Evolutionary conservation across 2,329 filamentous ascomycete genomes (phyloP), one percentile per base, ranked within the genome.

Genomic region (Xylaria sp.): DNA sequence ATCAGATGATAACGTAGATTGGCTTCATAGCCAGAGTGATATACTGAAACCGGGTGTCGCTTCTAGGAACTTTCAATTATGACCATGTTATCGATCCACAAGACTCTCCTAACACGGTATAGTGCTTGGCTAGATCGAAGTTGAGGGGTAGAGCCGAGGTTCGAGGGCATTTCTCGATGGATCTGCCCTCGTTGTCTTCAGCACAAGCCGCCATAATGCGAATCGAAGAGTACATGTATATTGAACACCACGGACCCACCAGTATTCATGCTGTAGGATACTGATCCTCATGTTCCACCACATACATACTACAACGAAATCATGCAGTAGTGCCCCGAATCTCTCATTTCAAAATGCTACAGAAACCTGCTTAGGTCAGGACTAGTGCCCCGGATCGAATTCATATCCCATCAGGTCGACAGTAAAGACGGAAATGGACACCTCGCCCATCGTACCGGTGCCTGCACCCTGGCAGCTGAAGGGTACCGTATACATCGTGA

Each of bases 401-500:
- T 23, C 13, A 30, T 36, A 20, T 9, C 32, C 45, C 9, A 32
- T 4, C 13, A 48, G 48, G 7, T 32, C 25, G 20, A 56, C 43
- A 48, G 53, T 5, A 10, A 56, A 15, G 15, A 39, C 34, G 13
- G 55, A 10, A 45, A 69, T 71, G 71, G 69, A 39, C 23, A 68
- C 69, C 59, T 34, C 61, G 9, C 71, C 71, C 2, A 72, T 76
- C 34, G 67, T 70, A 3, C 68, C 64, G 3, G 76, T 74, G 1
- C 76, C 77, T 15, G 69, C 81, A 0, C 82, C 83, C 0, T 86
- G 84, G 84, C 79, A 77, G 12, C 79, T 83, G 58, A 83, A 80
- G 64, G 81, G 79, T 41, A 81, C 82, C 15, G 75, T 83, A 56
- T 86, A 83, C 74, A 48, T 81, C 52, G 79, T 85, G 61, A 73